A percentile compares a stretch with the other conserved stretches of the same genome.
These are phyloP conservation scores for Podosphaera leucotricha DNA, from an alignment of 2,329 filamentous ascomycete genomes.

Conservation along the genomic window DNA sequence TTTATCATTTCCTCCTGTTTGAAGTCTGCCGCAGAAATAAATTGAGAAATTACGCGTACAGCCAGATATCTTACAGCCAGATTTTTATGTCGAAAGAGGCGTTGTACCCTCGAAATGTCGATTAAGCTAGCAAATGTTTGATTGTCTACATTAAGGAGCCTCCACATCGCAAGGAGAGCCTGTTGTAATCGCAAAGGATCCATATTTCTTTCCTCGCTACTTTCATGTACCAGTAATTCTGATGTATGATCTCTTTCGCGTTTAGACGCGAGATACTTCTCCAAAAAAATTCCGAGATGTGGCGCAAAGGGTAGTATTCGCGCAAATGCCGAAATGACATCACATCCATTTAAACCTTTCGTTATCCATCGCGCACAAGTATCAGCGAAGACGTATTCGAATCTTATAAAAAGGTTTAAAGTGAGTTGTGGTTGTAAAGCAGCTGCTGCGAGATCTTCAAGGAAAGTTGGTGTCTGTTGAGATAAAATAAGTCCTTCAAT, in stretches of 20 bases:
- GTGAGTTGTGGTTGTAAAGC: conserved; percentile 49
- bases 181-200: conserved; percentile 19
- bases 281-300: conserved; percentile 50
- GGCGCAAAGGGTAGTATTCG: conserved; percentile 63
- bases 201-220: conserved; percentile 11
- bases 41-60: conserved; percentile 55
- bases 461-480: conserved; percentile 38
- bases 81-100: conserved; percentile 37
- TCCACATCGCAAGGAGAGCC: conserved; percentile 46
- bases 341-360: conserved; percentile 8
- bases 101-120: conserved; percentile 42
- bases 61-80: conserved; percentile 53
- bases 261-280: conserved; percentile 19
- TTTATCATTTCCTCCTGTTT: conserved; percentile 50
- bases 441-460: conserved; percentile 45
- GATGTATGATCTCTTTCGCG: conserved; percentile 15
- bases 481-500: conserved; percentile 42
- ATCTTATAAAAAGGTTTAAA: conserved; percentile 48
- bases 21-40: conserved; percentile 57
- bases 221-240: not conserved
- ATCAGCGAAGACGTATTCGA: conserved; percentile 56
- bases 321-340: conserved; percentile 48
- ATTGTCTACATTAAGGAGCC: conserved; percentile 56
- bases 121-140: conserved; percentile 41
- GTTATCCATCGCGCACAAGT: conserved; percentile 59